Percentiles rank a stretch among this genome's conserved stretches.
phyloP scores from a whole-genome alignment of 192 early-diverging fungal genomes.

The Phycomyces nitens region DNA sequence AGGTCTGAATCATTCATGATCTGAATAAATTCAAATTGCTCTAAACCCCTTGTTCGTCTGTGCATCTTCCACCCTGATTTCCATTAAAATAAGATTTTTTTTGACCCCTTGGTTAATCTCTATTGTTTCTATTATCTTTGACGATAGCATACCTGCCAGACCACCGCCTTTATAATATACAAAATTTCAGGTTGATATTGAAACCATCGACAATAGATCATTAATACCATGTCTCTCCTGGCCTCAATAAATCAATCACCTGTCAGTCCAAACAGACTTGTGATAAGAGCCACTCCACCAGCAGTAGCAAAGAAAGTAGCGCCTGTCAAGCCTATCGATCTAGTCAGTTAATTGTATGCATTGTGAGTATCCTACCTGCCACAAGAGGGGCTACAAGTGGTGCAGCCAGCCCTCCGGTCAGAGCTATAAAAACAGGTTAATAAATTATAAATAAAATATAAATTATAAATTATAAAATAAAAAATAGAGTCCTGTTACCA shows the following conservation, averaged over 20 bases:
- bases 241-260: conserved; percentile 3
- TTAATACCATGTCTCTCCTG: no score
- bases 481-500: conserved; percentile 23
- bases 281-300: conserved; percentile 50
- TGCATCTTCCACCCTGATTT: conserved; percentile 34
- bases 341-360: neutral
- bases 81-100: neutral
- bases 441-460: neutral
- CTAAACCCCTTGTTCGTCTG: conserved; percentile 36
- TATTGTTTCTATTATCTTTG: neutral
- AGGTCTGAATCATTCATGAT: conserved; percentile 45
- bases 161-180: conserved; percentile 49
- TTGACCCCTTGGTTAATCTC: no score
- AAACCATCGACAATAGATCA: no score
- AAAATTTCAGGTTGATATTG: no score
- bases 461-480: neutral
- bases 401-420: conserved; percentile 46
- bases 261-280: conserved; percentile 51
- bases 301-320: conserved; percentile 51
- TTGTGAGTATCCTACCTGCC: conserved; percentile 16
- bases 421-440: conserved; percentile 10
- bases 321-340: conserved; percentile 37
- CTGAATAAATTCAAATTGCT: conserved; percentile 49
- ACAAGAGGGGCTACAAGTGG: conserved; percentile 51
- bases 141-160: conserved; percentile 37